Base-by-base conservation (phyloP, 2,329 filamentous ascomycete species). In the Rhexocercosporidium sp. region DNA sequence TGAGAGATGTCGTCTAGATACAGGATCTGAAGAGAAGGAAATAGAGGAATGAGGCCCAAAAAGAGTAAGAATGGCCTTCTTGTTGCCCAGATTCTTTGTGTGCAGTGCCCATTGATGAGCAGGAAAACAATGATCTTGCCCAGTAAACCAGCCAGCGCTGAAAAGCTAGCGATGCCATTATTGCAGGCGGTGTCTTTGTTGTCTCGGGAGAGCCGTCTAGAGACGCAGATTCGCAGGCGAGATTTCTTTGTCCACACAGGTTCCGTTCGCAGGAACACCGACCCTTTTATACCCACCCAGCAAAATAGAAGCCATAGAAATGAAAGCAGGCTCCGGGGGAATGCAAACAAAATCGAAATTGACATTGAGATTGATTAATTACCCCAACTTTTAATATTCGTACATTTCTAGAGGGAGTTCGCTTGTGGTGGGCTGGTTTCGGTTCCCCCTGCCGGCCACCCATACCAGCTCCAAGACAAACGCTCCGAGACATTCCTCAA, bases 161-260 rank as follows among this genome's bases (percentile, higher is more conserved):
- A 74, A 62, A 60, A 70, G 37, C 62, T 70, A 57, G 71, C 67
- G 70, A 70, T 62, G 66, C 72, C 71, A 76, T 77, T 74, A 74
- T 74, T 73, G 69, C 66, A 71, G 70, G 66, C 66, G 64, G 9
- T 71, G 70, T 69, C 74, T 75, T 76, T 76, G 75, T 76, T 76
- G 75, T 77, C 75, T 77, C 75, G 75, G 75, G 73, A 76, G 69
- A 71, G 68, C 68, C 69, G 71, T 69, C 69, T 70, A 70, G 69
- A 71, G 68, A 69, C 67, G 66, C 66, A 73, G 67, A 70, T 73
- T 71, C 67, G 69, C 67, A 71, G 64, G 66, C 70, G 68, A 69
- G 6, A 49, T 72, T 72, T 71, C 73, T 76, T 76, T 76, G 73
- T 76, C 69, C 67, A 68, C 62, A 66, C 60, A 47, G 62, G 61